Evolutionary conservation across 768 basidiomycete species (phyloP), one percentile per base, ranked within the genome.

Genomic region (Tylopilus intermedius): DNA sequence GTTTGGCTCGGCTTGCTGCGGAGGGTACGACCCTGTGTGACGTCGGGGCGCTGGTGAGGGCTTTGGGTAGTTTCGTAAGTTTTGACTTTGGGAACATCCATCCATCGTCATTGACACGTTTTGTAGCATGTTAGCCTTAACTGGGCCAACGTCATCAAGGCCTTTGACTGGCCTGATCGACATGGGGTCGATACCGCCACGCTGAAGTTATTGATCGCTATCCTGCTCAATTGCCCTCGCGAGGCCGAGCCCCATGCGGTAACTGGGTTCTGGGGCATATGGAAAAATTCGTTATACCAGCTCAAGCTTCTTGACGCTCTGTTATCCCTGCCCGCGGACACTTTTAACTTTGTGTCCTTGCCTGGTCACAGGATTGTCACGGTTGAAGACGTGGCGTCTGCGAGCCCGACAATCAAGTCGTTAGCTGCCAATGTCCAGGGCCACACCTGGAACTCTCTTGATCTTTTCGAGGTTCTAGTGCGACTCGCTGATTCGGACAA

Each of bases 361-460:
- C 90, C 93, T 35, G 88, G 89, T 3, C 81, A 79, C 33, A 75
- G 87, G 57, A 86, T 94, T 56, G 90, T 95, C 33, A 90, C 90
- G 0, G 84, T 91, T 21, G 92, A 94, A 45, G 93, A 95, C 56
- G 88, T 94, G 38, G 79, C 88, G 2, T 75, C 79, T 41, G 87
- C 90, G 14, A 90, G 88, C 61, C 88, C 90, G 27, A 91, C 89
- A n/a, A 94, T 95, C 74, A 92, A 93, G 68, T 82, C 88, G 1
- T 76, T 95, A 33, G 93, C 94, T 0, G 85, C 84, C 2, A 92
- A 90, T 60, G 90, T 95, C 29, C 94, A 97, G 67, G 86, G 86
- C 2, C 86, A 90, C 58, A 88, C 91, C 0, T 98, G 94, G 94
- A 98, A 98, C 66, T 93, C 90, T 5, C 73, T 93, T 8, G 92